Percentiles rank a stretch among this genome's conserved stretches.
These are phyloP conservation scores for Aureobasidium melanogenum DNA, from an alignment of 2,329 filamentous ascomycete genomes.

Conservation along the genomic window DNA sequence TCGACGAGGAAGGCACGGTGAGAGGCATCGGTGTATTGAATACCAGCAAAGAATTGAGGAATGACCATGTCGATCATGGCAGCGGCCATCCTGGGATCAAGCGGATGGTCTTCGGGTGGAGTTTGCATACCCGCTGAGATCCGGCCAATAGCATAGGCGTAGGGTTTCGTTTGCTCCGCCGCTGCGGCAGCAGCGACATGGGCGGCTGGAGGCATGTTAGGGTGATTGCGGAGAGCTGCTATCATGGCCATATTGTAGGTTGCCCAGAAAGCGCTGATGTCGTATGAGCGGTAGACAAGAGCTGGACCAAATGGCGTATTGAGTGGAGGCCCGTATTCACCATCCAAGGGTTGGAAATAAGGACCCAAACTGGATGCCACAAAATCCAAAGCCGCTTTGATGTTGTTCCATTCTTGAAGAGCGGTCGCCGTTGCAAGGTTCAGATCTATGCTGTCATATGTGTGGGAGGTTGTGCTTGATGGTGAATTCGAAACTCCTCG, in stretches of 20 bases:
- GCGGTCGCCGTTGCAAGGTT: constrained; percentile 60
- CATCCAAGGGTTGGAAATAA: constrained; percentile 65
- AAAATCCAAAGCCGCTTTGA: constrained; percentile 60
- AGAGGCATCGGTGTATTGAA: constrained; percentile 62
- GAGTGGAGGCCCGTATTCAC: constrained; percentile 55
- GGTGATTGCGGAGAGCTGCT: constrained; percentile 71
- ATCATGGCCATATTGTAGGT: constrained; percentile 81
- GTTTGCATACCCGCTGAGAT: constrained; percentile 51
- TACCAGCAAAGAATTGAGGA: constrained; percentile 75
- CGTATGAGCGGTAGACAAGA: constrained; percentile 73
- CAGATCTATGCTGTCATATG: constrained; percentile 47
- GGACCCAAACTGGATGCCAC: constrained; percentile 59
- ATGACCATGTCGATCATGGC: constrained; percentile 77
- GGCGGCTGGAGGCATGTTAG: constrained; percentile 81
- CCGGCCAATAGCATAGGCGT: constrained; percentile 23
- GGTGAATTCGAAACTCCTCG: neutral
- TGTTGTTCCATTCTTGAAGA: constrained; percentile 67
- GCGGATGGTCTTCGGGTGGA: constrained; percentile 42
- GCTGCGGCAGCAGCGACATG: constrained; percentile 78
- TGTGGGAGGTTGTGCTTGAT: constrained; percentile 13
- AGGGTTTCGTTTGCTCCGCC: constrained; percentile 44
- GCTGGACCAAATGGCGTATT: constrained; percentile 73
- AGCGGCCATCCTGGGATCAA: constrained; percentile 70
- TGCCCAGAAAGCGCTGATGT: constrained; percentile 81
- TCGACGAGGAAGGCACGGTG: constrained; percentile 73